Conservation (phyloP, 805 yeast species). For the Saturnispora serradocipensis region DNA sequence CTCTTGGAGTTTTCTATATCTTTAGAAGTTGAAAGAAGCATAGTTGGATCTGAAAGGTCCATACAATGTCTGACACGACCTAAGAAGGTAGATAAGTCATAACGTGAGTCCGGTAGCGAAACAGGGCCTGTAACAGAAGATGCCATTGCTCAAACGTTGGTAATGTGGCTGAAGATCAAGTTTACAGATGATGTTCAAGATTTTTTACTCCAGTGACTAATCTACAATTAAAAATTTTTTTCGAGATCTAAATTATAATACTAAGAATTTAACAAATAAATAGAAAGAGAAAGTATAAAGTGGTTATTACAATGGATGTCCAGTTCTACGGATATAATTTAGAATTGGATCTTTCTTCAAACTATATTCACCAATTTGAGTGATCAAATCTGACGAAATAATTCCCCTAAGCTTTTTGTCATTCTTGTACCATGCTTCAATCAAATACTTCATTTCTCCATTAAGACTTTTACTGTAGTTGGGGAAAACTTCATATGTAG, state of each 20-base stretch:
- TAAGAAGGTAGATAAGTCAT: constrained; percentile 75
- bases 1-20: constrained; percentile 59
- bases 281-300: not conserved
- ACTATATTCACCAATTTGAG: constrained; percentile 37
- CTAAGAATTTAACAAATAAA: not conserved
- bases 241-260: not conserved
- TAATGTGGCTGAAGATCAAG: not conserved
- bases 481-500: constrained; percentile 41
- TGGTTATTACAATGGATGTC: constrained; percentile 23
- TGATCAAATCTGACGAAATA: constrained; percentile 38
- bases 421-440: constrained; percentile 55
- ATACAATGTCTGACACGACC: constrained; percentile 95
- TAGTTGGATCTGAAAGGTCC: constrained; percentile 84
- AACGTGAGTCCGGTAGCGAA: constrained; percentile 68
- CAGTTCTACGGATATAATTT: constrained; percentile 34
- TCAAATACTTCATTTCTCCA: constrained; percentile 54
- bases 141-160: constrained; percentile 47
- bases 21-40: constrained; percentile 61
- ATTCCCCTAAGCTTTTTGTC: constrained; percentile 57
- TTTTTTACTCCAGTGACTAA: not conserved
- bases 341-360: constrained; percentile 51
- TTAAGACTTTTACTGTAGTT: constrained; percentile 33
- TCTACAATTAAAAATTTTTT: not conserved
- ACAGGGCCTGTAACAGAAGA: constrained; percentile 80
- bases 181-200: not conserved